Conservation (phyloP, 306 rosid species). For the Luffa acutangula region DNA sequence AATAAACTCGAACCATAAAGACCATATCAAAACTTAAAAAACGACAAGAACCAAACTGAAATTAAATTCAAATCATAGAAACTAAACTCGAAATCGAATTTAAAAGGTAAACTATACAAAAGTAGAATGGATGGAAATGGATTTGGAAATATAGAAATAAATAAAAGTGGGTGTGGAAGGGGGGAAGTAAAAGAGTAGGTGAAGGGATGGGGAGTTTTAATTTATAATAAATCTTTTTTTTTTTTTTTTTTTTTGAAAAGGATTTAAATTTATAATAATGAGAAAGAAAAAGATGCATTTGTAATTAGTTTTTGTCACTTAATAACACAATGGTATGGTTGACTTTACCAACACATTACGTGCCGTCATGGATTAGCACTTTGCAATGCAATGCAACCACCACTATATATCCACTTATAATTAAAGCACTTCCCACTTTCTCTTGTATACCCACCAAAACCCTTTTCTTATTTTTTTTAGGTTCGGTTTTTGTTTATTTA, state of each 20-base stretch:
- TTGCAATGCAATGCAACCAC: constrained; percentile 10
- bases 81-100: too few species aligned
- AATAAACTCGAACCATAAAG: too few species aligned
- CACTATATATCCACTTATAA: neutral
- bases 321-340: constrained; percentile 13
- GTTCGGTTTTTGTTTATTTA: too few species aligned
- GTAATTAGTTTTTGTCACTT: neutral
- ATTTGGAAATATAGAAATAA: neutral
- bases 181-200: neutral
- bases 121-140: neutral
- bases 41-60: neutral
- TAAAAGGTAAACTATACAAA: too few species aligned
- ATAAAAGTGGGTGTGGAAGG: neutral
- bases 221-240: too few species aligned
- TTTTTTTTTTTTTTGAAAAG: too few species aligned
- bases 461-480: neutral
- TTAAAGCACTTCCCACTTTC: constrained; percentile 17
- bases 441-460: neutral
- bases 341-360: constrained; percentile 29
- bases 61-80: too few species aligned
- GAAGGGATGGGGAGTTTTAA: neutral
- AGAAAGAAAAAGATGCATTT: neutral
- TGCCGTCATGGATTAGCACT: constrained; percentile 48
- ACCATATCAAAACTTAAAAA: neutral
- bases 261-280: neutral